Evolutionary conservation across 768 basidiomycete species (phyloP).

Genomic region (Termitomyces sp.): DNA sequence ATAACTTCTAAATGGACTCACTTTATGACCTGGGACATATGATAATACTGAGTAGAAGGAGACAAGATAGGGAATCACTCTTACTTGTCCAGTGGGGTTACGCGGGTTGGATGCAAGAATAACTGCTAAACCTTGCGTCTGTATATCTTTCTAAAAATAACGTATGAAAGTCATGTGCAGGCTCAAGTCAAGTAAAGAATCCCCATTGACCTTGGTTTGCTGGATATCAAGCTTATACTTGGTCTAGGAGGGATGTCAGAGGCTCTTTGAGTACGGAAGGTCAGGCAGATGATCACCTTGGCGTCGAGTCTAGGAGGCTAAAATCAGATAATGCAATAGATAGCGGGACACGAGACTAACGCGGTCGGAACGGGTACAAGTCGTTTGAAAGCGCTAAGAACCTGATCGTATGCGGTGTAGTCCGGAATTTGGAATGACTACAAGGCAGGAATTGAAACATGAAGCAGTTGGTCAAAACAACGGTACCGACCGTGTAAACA

Average conservation of each 20-base stretch:
- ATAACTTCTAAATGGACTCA: conserved; percentile 14
- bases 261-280: conserved; percentile 1
- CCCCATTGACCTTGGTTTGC: conserved; percentile 55
- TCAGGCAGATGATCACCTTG: conserved; percentile 19
- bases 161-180: not conserved
- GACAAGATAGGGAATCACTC: not conserved
- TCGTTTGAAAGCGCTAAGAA: conserved; percentile 80
- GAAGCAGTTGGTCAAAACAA: not conserved
- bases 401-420: conserved; percentile 86
- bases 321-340: conserved; percentile 19
- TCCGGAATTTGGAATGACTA: conserved; percentile 90
- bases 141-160: conserved; percentile 65
- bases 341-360: conserved; percentile 36
- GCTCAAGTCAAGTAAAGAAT: no score
- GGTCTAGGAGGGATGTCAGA: conserved; percentile 23
- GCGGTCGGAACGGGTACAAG: conserved; percentile 89
- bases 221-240: conserved; percentile 78
- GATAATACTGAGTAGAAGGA: not conserved
- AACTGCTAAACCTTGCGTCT: conserved; percentile 77
- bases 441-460: conserved; percentile 4
- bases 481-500: conserved; percentile 63
- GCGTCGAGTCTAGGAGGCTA: conserved; percentile 22
- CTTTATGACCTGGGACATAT: conserved; percentile 42
- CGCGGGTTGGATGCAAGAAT: conserved; percentile 92
- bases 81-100: conserved; percentile 92